Evolutionary conservation across 2,329 filamentous ascomycete species (phyloP).

Genomic region (Monilinia polystroma): DNA sequence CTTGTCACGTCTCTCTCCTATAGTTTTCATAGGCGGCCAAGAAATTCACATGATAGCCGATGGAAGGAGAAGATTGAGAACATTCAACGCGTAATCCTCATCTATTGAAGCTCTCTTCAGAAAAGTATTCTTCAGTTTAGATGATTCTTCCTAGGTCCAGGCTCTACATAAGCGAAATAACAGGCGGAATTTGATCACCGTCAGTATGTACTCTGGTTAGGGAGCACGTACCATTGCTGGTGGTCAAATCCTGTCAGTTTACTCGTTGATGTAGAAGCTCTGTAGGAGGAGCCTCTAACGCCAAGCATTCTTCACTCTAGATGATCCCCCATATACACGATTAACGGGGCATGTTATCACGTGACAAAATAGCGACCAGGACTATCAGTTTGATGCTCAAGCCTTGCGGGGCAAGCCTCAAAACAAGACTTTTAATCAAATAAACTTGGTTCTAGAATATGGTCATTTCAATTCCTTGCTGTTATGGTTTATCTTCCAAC

Average conservation of each 20-base stretch:
- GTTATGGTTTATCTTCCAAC: background rate
- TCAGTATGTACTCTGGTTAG: no score
- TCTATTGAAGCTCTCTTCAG: background rate
- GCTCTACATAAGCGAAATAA: no score
- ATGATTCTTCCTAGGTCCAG: background rate
- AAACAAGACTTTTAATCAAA: conserved; percentile 3
- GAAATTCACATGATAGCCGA: background rate
- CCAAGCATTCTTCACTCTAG: background rate
- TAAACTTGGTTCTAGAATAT: background rate
- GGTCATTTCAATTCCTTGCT: background rate
- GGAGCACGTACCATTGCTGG: no score
- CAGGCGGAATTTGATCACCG: no score
- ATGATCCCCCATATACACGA: background rate
- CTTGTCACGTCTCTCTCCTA: background rate
- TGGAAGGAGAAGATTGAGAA: background rate
- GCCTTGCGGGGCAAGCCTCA: background rate
- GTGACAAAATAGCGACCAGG: background rate
- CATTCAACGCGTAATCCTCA: background rate
- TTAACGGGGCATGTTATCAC: background rate
- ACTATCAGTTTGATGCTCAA: background rate
- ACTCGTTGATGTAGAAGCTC: no score
- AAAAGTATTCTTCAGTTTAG: background rate
- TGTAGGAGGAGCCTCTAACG: no score
- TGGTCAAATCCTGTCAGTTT: no score
- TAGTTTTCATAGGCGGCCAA: background rate